Evolutionary conservation across 768 basidiomycete species (phyloP).

Genomic region (Leucosporidium scottii): DNA sequence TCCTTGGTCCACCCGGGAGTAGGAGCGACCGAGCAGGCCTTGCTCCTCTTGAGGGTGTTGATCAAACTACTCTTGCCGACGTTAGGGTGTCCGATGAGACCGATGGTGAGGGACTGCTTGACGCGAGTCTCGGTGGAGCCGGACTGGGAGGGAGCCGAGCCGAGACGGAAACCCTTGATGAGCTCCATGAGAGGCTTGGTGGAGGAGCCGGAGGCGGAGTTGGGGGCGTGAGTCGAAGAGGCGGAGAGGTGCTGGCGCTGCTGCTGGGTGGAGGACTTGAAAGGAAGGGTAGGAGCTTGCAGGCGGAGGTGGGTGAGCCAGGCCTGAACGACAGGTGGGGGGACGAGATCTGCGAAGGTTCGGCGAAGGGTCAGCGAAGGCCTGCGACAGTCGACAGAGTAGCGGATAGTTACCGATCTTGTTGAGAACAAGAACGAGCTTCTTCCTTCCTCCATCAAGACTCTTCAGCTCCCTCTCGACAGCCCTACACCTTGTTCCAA

Average conservation of each 20-base stretch:
- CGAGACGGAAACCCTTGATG: constrained; percentile 36
- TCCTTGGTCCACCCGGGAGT: constrained; percentile 91
- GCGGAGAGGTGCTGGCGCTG: constrained; percentile 72
- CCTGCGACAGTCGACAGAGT: background rate
- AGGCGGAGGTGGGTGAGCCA: constrained; percentile 92
- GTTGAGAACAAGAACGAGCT: constrained; percentile 86
- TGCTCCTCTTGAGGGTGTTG: constrained; percentile 80
- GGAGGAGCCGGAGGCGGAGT: constrained; percentile 41
- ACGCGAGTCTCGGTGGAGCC: constrained; percentile 13
- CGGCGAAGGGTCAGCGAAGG: background rate
- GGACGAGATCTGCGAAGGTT: constrained; percentile 65
- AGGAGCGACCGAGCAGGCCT: constrained; percentile 90
- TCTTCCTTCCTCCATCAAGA: constrained; percentile 80
- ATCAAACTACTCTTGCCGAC: constrained; percentile 94
- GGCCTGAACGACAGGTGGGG: constrained; percentile 72
- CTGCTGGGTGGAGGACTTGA: constrained; percentile 69
- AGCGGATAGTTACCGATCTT: constrained; percentile 66
- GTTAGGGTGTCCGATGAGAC: constrained; percentile 93
- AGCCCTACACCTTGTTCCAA: constrained; percentile 80
- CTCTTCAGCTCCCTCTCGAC: constrained; percentile 76
- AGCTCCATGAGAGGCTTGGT: constrained; percentile 37
- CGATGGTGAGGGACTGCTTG: constrained; percentile 55
- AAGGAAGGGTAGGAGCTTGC: constrained; percentile 84
- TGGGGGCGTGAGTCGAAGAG: constrained; percentile 44
- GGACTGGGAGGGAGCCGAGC: background rate